Evolutionary conservation across 2,329 filamentous ascomycete species (phyloP).

Genomic region (Stemphylium beticola): DNA sequence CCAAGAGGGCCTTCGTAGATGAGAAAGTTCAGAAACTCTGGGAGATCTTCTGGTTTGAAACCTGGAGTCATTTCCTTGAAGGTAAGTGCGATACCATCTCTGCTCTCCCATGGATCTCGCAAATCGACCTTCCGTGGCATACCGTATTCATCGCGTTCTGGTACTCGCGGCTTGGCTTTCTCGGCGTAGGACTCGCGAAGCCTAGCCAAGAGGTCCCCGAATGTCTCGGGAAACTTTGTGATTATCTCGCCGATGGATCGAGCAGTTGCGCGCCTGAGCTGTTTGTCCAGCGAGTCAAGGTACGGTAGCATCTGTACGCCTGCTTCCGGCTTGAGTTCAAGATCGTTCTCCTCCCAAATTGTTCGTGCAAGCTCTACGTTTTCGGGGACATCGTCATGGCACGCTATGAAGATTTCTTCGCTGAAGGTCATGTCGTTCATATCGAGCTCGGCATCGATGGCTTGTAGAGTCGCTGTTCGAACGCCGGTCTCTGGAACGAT

Average conservation of each 20-base stretch:
- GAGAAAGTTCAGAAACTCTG: slow-evolving; percentile 81
- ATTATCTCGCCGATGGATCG: slow-evolving; percentile 80
- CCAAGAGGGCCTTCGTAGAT: slow-evolving; percentile 87
- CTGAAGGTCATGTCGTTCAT: slow-evolving; percentile 86
- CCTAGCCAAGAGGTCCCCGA: slow-evolving; percentile 66
- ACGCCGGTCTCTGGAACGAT: slow-evolving; percentile 83
- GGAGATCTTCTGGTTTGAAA: slow-evolving; percentile 72
- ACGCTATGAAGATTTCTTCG: slow-evolving; percentile 91
- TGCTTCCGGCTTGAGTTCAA: slow-evolving; percentile 70
- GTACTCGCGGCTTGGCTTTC: slow-evolving; percentile 80
- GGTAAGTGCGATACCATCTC: slow-evolving; percentile 86
- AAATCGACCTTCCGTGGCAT: slow-evolving; percentile 91
- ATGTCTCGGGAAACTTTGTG: slow-evolving; percentile 63
- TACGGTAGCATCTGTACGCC: slow-evolving; percentile 76
- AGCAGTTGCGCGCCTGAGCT: slow-evolving; percentile 83
- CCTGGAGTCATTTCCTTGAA: slow-evolving; percentile 80
- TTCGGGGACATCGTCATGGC: slow-evolving; percentile 87
- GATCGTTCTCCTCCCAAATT: slow-evolving; percentile 94
- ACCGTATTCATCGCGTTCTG: slow-evolving; percentile 88
- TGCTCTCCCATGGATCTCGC: slow-evolving; percentile 86
- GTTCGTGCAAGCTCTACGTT: slow-evolving; percentile 82
- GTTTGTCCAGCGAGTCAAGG: slow-evolving; percentile 77
- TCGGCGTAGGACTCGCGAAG: slow-evolving; percentile 76
- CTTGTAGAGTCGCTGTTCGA: slow-evolving; percentile 83
- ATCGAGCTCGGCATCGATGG: slow-evolving; percentile 89